Evolutionary conservation across 1,139 yeast genomes (phyloP), one percentile per base, ranked within the genome.

Genomic region (Saccharomyces hybrid): DNA sequence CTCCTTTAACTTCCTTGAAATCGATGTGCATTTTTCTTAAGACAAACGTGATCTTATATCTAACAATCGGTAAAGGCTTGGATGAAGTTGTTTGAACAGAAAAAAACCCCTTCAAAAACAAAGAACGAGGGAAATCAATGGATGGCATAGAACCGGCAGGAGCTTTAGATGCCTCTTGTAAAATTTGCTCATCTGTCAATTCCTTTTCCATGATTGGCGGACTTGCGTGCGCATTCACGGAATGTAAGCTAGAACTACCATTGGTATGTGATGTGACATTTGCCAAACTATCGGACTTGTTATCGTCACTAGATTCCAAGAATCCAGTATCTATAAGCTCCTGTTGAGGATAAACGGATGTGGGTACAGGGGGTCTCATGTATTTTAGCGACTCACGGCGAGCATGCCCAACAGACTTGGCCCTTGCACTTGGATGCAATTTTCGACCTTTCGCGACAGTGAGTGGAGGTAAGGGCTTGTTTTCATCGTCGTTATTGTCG

Each of bases 1-100:
- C 98, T 53, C 98, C 98, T 64, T 86, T 86, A 19, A 91, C 95
- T 71, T 91, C 98, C 59, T 84, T 85, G 68, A 79, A 91, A 61
- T 82, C 81, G 44, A 91, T 95, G 21, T 88, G 90, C 61, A 87
- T 75, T 60, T 82, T 82, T 26, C 83, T 82, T 68, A 91, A 77
- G 1, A 88, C 93, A 27, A 83, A 80, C 46, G 91, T 86, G 51
- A 91, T 83, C 67, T 87, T 90, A 64, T 86, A 82, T 55, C 97
- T 82, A 55, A 91, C 91, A 58, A 88, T 87, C 7, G 95, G 91
- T 54, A 91, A 76, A 16, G 97, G 90, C 64, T 89, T 90, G 8
- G 97, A 88, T 1, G 97, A 89, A 0, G 98, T 91, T 1, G 96
- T 87, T 71, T 90, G 97, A 50, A 91, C 98, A 59, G 93, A 84